phyloP scores from a whole-genome alignment of 225 moss, liverwort and hornwort species.

The Marchantia paleacea region DNA sequence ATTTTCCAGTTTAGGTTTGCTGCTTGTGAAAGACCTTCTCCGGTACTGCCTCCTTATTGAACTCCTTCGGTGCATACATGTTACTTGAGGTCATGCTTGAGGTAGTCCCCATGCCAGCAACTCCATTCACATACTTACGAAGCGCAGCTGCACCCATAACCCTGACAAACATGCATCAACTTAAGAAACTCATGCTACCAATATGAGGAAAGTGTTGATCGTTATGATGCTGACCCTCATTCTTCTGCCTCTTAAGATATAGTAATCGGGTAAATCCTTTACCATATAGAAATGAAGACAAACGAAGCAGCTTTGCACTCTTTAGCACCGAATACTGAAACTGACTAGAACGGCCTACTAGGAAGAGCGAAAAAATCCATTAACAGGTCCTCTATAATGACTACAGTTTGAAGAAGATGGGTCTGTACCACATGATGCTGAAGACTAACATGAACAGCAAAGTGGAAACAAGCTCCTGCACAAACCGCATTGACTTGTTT shows the following conservation, averaged over 20 bases:
- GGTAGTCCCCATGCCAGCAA: constrained; percentile 90
- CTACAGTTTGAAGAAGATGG: neutral
- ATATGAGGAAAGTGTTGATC: neutral
- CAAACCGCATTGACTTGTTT: constrained; percentile 93
- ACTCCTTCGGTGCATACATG: constrained; percentile 94
- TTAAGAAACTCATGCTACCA: constrained; percentile 16
- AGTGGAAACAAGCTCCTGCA: constrained; percentile 96
- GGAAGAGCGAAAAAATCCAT: neutral
- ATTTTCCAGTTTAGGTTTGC: neutral
- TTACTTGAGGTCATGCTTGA: constrained; percentile 86
- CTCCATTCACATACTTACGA: constrained; percentile 97
- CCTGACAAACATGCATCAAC: constrained; percentile 59
- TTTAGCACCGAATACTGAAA: no score
- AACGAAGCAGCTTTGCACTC: neutral
- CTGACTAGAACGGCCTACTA: neutral
- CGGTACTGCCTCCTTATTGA: constrained; percentile 87
- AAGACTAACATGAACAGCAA: constrained; percentile 96
- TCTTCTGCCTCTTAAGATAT: neutral
- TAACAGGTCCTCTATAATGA: neutral
- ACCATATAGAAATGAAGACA: neutral
- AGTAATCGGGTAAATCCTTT: neutral
- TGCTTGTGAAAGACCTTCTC: constrained; percentile 62
- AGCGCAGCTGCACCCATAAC: constrained; percentile 99
- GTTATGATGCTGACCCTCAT: neutral
- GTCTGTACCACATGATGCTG: constrained; percentile 90